Percentiles rank a stretch among this genome's conserved stretches.
phyloP scores from a whole-genome alignment of 345 rosid genomes.

The Arabidopsis suecica region DNA sequence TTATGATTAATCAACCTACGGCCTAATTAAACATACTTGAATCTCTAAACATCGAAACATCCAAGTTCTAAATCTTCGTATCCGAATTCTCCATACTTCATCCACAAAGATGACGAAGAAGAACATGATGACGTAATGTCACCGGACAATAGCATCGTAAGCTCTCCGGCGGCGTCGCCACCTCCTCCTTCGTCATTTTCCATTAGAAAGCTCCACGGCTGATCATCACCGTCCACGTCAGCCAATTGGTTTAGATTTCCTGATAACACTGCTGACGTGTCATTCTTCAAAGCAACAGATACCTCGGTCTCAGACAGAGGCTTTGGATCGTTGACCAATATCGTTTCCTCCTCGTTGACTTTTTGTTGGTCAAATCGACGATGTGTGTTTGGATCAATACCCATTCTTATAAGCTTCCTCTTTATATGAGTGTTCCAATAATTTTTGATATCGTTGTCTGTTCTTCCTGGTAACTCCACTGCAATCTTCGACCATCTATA shows the following conservation, averaged over 20 bases:
- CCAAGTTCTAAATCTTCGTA: slow-evolving; percentile 53
- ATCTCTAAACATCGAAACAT: slow-evolving; percentile 49
- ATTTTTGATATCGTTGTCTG: slow-evolving; percentile 86
- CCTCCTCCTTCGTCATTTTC: slow-evolving; percentile 29
- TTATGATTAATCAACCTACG: not conserved
- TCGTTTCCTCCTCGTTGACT: slow-evolving; percentile 30
- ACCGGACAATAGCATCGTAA: slow-evolving; percentile 51
- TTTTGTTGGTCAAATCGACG: slow-evolving; percentile 22
- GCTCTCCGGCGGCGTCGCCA: slow-evolving; percentile 27
- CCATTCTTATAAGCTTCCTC: slow-evolving; percentile 78
- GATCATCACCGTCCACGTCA: slow-evolving; percentile 44
- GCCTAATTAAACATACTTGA: not conserved
- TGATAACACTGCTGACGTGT: slow-evolving; percentile 20
- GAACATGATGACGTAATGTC: slow-evolving; percentile 37
- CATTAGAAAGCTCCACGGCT: slow-evolving; percentile 56
- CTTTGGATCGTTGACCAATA: slow-evolving; percentile 7
- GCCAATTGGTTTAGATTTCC: slow-evolving; percentile 17
- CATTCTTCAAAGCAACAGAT: not conserved
- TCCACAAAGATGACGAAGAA: slow-evolving; percentile 54
- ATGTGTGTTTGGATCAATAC: slow-evolving; percentile 78
- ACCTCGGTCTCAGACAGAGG: not conserved
- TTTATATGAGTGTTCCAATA: slow-evolving; percentile 89
- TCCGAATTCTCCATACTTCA: slow-evolving; percentile 48
- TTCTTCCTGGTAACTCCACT: slow-evolving; percentile 75
- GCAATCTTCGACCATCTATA: slow-evolving; percentile 90